Conservation (phyloP, 169 alveolate genomes). For the Plasmodium sp. region DNA sequence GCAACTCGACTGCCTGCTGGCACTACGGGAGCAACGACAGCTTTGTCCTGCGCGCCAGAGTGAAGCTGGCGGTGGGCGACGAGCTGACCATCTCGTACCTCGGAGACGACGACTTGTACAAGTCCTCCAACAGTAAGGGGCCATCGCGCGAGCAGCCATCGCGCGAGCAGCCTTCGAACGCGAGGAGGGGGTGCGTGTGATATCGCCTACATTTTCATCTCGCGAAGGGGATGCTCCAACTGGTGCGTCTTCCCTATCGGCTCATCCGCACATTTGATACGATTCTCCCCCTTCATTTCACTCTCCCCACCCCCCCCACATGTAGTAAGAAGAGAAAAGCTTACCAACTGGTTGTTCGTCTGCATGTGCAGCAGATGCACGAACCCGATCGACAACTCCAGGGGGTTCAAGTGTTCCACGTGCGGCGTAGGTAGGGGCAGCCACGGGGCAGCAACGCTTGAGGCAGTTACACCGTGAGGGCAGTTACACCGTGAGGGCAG, state of each 20-base stretch:
- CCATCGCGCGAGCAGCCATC: neutral
- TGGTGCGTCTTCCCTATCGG: neutral
- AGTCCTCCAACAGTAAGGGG: constrained; percentile 83
- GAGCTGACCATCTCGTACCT: constrained; percentile 90
- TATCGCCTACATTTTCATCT: neutral
- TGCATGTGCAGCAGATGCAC: constrained; percentile 88
- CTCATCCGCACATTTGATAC: neutral
- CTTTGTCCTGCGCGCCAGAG: constrained; percentile 86
- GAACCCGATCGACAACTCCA: constrained; percentile 78
- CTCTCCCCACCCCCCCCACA: neutral
- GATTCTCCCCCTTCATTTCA: neutral
- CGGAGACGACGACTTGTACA: constrained; percentile 86
- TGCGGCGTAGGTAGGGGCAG: constrained; percentile 81
- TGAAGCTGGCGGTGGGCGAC: constrained; percentile 85
- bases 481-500: neutral
- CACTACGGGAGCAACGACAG: constrained; percentile 86
- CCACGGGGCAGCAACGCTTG: neutral
- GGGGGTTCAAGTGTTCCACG: constrained; percentile 86
- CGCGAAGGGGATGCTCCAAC: neutral
- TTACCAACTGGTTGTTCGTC: constrained; percentile 86
- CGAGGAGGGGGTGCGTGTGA: too few relatives aligned
- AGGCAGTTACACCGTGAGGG: too few relatives aligned
- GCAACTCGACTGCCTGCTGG: constrained; percentile 90
- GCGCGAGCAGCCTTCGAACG: neutral
- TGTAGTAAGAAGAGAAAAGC: constrained; percentile 83